Conservation (phyloP, 768 basidiomycete species). For the Hericium erinaceus region DNA sequence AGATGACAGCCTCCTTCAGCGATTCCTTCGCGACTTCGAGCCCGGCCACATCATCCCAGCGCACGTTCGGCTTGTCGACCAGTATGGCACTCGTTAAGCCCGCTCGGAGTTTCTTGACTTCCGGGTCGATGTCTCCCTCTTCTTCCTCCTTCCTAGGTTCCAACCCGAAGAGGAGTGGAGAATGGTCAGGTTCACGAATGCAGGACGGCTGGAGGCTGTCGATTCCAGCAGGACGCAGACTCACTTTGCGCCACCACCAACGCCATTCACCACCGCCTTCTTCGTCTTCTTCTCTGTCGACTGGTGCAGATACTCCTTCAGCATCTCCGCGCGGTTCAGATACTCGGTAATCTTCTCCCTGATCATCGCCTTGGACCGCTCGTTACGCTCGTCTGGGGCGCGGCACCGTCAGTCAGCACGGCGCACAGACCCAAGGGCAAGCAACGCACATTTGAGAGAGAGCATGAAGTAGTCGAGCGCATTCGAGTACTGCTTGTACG, state of each 20-base stretch:
- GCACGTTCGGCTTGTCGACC: constrained; percentile 88
- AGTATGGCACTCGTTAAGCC: constrained; percentile 84
- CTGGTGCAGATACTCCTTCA: constrained; percentile 74
- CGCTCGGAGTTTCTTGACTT: constrained; percentile 93
- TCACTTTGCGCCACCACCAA: constrained; percentile 28
- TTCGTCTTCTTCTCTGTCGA: constrained; percentile 54
- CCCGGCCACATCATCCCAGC: constrained; percentile 98
- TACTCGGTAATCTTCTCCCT: constrained; percentile 86
- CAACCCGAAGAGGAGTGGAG: not conserved
- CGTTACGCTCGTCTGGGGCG: constrained; percentile 81
- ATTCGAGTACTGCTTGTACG: constrained; percentile 93
- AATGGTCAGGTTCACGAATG: constrained; percentile 2
- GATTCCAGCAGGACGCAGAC: constrained; percentile 11
- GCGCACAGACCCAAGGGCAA: not conserved
- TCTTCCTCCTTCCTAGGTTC: constrained; percentile 32
- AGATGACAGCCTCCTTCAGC: constrained; percentile 94
- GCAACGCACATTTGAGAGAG: constrained; percentile 74
- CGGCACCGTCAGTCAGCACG: not conserved
- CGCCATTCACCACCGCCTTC: constrained; percentile 41
- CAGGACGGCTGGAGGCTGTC: not conserved
- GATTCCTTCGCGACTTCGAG: constrained; percentile 92
- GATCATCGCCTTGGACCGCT: constrained; percentile 81
- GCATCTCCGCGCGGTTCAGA: constrained; percentile 79
- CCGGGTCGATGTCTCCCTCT: constrained; percentile 80
- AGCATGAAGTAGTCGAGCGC: constrained; percentile 98